phyloP scores from a whole-genome alignment of 2,329 filamentous ascomycete genomes.

The Dothidotthia symphoricarpi region DNA sequence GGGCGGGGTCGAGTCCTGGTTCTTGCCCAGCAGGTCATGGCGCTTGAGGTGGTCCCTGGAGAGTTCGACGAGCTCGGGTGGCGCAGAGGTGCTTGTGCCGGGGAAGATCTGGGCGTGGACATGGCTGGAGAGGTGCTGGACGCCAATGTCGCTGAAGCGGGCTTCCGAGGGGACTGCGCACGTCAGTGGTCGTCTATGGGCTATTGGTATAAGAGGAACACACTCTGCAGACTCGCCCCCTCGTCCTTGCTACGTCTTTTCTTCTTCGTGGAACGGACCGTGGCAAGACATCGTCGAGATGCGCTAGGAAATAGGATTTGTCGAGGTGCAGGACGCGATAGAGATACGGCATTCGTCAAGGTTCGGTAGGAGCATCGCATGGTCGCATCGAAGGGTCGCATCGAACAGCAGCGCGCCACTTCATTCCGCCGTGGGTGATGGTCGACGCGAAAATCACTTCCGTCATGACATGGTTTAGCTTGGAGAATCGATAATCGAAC shows the following conservation, averaged over 20 bases:
- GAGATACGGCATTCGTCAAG: conserved; percentile 18
- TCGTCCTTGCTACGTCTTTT: conserved; percentile 5
- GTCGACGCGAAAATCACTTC: too few relatives aligned
- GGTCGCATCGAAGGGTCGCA: too few relatives aligned
- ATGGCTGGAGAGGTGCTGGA: conserved; percentile 86
- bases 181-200: conserved; percentile 3
- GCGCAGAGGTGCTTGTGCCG: conserved; percentile 52
- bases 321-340: conserved; percentile 15
- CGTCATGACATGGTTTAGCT: too few relatives aligned
- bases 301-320: conserved; percentile 13
- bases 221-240: conserved; percentile 22
- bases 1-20: conserved; percentile 69
- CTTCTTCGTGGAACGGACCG: conserved; percentile 9
- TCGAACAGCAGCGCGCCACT: conserved; percentile 17
- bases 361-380: conserved; percentile 34
- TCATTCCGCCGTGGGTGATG: conserved; percentile 32
- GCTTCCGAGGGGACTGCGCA: conserved; percentile 50
- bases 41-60: conserved; percentile 77
- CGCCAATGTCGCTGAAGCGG: conserved; percentile 87
- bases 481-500: too few relatives aligned
- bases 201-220: too few relatives aligned
- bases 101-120: conserved; percentile 83
- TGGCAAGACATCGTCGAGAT: conserved; percentile 31
- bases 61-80: conserved; percentile 72
- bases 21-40: conserved; percentile 88